Percentiles rank a stretch among this genome's conserved stretches.
These are phyloP conservation scores for Aethionema arabicum DNA, from an alignment of 345 rosid genomes.

Conservation along the genomic window DNA sequence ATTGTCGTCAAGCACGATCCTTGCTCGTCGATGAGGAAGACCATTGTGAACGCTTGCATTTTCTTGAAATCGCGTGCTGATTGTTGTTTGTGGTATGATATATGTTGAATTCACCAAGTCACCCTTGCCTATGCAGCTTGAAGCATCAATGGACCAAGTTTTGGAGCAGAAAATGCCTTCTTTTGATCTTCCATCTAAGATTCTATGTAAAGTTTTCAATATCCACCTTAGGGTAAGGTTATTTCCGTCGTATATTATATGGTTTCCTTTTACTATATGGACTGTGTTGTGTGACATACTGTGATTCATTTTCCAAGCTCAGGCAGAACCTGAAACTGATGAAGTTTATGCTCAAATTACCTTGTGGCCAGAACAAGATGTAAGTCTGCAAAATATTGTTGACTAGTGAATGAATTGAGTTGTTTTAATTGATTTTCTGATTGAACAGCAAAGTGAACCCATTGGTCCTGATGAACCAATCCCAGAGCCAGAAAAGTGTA, in stretches of 20 bases:
- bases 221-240: slow-evolving; percentile 64
- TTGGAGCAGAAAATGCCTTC: slow-evolving; percentile 61
- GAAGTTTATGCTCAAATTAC: slow-evolving; percentile 75
- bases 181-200: slow-evolving; percentile 69
- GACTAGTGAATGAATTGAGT: neutral
- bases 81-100: too few relatives aligned
- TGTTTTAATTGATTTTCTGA: neutral
- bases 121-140: slow-evolving; percentile 42
- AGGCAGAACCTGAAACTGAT: slow-evolving; percentile 82
- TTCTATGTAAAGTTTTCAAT: slow-evolving; percentile 75
- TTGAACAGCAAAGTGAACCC: slow-evolving; percentile 54
- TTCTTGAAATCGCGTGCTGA: neutral
- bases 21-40: too few relatives aligned
- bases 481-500: slow-evolving; percentile 62
- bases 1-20: too few relatives aligned
- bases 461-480: slow-evolving; percentile 56
- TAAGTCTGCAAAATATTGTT: slow-evolving; percentile 18
- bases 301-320: slow-evolving; percentile 22
- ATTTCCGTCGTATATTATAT: neutral
- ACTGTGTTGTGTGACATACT: neutral
- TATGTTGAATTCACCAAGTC: too few relatives aligned
- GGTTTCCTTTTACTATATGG: neutral
- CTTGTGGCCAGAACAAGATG: slow-evolving; percentile 55
- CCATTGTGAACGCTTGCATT: too few relatives aligned
- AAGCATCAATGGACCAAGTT: slow-evolving; percentile 69